phyloP scores from a whole-genome alignment of 768 basidiomycete species.

The Suillus plorans region DNA sequence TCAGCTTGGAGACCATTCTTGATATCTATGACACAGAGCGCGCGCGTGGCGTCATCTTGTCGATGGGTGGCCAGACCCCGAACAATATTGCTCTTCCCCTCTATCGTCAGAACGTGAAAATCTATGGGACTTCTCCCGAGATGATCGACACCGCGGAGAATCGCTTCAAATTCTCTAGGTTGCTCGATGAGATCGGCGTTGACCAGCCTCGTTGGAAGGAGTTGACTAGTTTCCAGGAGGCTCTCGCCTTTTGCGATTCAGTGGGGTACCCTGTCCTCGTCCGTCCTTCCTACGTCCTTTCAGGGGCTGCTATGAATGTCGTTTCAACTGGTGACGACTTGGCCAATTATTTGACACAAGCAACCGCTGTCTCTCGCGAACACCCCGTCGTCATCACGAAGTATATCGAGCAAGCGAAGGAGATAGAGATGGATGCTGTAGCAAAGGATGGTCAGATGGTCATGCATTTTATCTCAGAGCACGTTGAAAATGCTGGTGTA shows the following conservation, averaged over 20 bases:
- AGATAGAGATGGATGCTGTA: conserved; percentile 99
- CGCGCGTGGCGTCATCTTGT: conserved; percentile 88
- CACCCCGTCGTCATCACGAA: conserved; percentile 98
- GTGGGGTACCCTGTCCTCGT: conserved; percentile 97
- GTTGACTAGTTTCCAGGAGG: conserved; percentile 87
- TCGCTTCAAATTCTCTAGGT: conserved; percentile 97
- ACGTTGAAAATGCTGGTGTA: conserved; percentile 90
- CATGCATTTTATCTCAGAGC: conserved; percentile 99
- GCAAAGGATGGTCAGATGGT: conserved; percentile 97
- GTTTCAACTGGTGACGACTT: conserved; percentile 93
- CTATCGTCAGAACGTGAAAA: conserved; percentile 97
- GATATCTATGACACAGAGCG: conserved; percentile 95
- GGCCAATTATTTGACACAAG: conserved; percentile 88
- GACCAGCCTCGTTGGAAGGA: conserved; percentile 99
- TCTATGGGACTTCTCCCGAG: conserved; percentile 97
- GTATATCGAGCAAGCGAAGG: conserved; percentile 99
- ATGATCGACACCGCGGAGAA: conserved; percentile 99
- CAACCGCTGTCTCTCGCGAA: conserved; percentile 92
- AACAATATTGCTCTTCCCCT: conserved; percentile 97
- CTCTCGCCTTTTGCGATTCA: conserved; percentile 83
- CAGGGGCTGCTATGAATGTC: conserved; percentile 99
- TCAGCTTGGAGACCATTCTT: conserved; percentile 92
- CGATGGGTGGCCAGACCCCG: conserved; percentile 98
- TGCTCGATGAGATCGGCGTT: conserved; percentile 96
- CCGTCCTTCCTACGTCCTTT: conserved; percentile 97